Evolutionary conservation across 1,284 basidiomycete genomes (phyloP).

Genomic region (Puccinia novopanici): DNA sequence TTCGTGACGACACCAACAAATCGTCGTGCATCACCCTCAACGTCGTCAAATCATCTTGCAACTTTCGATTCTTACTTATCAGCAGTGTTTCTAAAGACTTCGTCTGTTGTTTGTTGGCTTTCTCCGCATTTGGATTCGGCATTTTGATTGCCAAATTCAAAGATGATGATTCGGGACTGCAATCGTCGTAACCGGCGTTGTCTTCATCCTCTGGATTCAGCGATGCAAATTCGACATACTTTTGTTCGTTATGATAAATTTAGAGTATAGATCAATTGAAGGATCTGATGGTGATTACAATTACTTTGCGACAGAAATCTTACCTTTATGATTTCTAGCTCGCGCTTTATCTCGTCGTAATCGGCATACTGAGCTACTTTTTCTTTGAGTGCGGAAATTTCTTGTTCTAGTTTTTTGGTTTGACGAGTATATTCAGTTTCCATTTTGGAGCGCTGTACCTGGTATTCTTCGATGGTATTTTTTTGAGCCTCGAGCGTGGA

Average conservation of each 20-base stretch:
- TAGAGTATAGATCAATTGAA: neutral
- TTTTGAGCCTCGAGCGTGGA: conserved; percentile 73
- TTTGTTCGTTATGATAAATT: neutral
- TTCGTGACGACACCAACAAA: conserved; percentile 70
- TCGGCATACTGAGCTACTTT: conserved; percentile 74
- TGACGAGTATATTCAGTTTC: conserved; percentile 69
- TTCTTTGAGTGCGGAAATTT: conserved; percentile 69
- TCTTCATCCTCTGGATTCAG: conserved; percentile 67
- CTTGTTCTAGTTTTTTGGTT: conserved; percentile 58
- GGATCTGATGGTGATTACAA: neutral
- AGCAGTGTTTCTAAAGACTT: conserved; percentile 86
- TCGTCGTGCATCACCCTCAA: conserved; percentile 80
- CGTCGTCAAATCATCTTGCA: conserved; percentile 90
- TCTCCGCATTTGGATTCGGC: conserved; percentile 82
- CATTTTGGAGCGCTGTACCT: conserved; percentile 64
- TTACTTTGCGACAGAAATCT: conserved; percentile 51
- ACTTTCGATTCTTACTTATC: conserved; percentile 86
- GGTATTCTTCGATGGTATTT: conserved; percentile 64
- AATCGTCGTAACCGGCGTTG: conserved; percentile 60
- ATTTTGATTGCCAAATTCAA: conserved; percentile 58
- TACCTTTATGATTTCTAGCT: conserved; percentile 95
- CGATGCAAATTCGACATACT: conserved; percentile 53
- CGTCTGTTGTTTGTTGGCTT: conserved; percentile 71
- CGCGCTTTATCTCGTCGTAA: conserved; percentile 93
- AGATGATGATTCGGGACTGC: conserved; percentile 63